Percentiles rank a stretch among this genome's conserved stretches.
These are phyloP conservation scores for Aspergillus steynii DNA, from an alignment of 495 filamentous ascomycete species.

Conservation along the genomic window DNA sequence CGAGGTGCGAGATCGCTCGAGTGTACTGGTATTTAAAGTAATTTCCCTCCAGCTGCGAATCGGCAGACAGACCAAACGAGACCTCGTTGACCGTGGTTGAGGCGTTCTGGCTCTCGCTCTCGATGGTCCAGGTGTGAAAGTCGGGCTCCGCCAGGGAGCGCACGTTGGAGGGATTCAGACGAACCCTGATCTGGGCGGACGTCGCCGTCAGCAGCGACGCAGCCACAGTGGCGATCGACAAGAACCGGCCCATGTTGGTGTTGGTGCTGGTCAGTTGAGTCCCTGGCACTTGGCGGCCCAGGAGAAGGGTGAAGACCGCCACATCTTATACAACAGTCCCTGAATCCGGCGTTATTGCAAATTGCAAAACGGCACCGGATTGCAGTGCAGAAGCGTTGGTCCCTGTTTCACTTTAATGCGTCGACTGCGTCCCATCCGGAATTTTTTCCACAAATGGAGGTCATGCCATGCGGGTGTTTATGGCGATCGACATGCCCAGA, in stretches of 20 bases:
- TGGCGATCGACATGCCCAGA: too few species aligned
- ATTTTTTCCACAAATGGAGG: slow-evolving; percentile 4
- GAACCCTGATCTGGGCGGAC: slow-evolving; percentile 9
- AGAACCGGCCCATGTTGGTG: neutral
- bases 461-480: neutral
- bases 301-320: too few species aligned
- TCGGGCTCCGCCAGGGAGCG: slow-evolving; percentile 10
- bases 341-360: neutral
- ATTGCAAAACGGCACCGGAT: neutral
- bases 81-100: slow-evolving; percentile 1
- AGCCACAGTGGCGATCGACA: neutral
- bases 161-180: slow-evolving; percentile 7
- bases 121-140: slow-evolving; percentile 5
- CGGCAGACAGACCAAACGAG: slow-evolving; percentile 8
- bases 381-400: neutral
- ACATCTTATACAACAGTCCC: too few species aligned
- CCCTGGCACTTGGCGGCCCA: neutral
- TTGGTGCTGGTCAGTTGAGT: neutral
- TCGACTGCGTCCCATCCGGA: neutral
- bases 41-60: slow-evolving; percentile 10
- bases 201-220: neutral
- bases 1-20: slow-evolving; percentile 9
- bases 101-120: slow-evolving; percentile 10
- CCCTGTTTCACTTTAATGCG: neutral
- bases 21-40: slow-evolving; percentile 16